Base-by-base conservation (phyloP, 257 asterid species). In the Plectranthus barbatus region DNA sequence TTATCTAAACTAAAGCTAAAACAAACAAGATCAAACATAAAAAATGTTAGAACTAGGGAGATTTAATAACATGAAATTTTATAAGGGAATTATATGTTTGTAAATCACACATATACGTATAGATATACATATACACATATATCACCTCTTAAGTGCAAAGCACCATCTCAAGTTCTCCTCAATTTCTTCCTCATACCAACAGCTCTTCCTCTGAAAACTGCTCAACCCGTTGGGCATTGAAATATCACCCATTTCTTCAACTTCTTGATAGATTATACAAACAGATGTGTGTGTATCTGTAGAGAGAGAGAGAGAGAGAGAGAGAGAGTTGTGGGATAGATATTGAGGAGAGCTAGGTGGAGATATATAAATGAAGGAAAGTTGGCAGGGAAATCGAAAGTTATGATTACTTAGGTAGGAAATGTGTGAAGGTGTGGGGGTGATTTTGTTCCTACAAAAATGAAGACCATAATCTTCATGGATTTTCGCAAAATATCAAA, bases 171-270 rank as follows among this genome's bases (percentile, higher is more conserved):
- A 73, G 53, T 92, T 87, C 55, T 83, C 95, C 67, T 92, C 98
- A 69, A 92, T 89, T 72, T 92, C 98, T 75, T 92, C 98, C 74
- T 92, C 98, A 63, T 88, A 92, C 98, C 98, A 92, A 67, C 98
- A 91, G 67, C 96, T 84, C 84, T 91, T 91, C 64, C 98, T 91
- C 57, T 80, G 95, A 45, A 52, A 57, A 8, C 39, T 72, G 39
- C 49, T 82, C 19, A 76, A 31, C 12, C 75, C 79, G 62, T 72
- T 76, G 24, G 90, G 57, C 19, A 77, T 70, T 39, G 90, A 83
- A 73, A 91, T 72, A 53, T 91, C 98, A 69, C 96, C 96, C 96
- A 88, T 91, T 73, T 33, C 33, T 23, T 5, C 23, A 26, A 39
- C 4, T 65, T 24, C 5, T 62, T 18, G 20, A 41, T 21, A 26